Base-by-base conservation (phyloP, 768 basidiomycete species). In the Clitopilus hobsonii region DNA sequence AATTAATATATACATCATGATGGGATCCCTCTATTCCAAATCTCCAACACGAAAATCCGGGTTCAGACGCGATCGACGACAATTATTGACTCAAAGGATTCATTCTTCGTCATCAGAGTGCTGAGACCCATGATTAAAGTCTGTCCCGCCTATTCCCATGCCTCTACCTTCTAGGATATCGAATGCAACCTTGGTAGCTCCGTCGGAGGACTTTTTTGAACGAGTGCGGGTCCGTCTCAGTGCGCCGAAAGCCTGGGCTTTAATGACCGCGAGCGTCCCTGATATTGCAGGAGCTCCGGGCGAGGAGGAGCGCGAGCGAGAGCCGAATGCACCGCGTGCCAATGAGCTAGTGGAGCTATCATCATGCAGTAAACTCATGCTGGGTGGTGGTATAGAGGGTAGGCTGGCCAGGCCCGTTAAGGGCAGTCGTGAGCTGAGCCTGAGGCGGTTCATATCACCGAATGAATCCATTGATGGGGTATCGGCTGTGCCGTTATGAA, bases 191-290 rank as follows among this genome's bases (percentile, higher is more conserved):
- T 84, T 86, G 27, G 87, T 83, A 32, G 83, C 76, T 20, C 72
- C 84, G 58, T 90, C 90, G 38, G 87, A 80, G 30, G 83, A 72
- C 68, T 82, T 86, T 75, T 88, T 92, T 51, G 82, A 79, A 57
- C 87, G 80, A 38, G 86, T 78, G 56, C 91, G 83, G 53, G 90
- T 88, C 68, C 91, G 79, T 51, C 91, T 86, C 59, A 91, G 74
- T 18, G 89, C 89, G 27, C 91, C 91, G 66, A 93, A 94, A 32
- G 91, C 86, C 66, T 93, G 90, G 38, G 91, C 91, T 72, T 93
- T 94, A 72, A 94, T 91, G 55, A 93, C 90, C 52, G 91, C 91
- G 48, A 94, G 81, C 26, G 91, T 93, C 23, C 88, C 87, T 50
- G 87, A 90, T 65, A 91, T 70, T 18, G 73, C 69, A 29, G 79